These are phyloP conservation scores for Cordyceps tenuipes DNA, from an alignment of 2,329 filamentous ascomycete species.

Conservation along the genomic window DNA sequence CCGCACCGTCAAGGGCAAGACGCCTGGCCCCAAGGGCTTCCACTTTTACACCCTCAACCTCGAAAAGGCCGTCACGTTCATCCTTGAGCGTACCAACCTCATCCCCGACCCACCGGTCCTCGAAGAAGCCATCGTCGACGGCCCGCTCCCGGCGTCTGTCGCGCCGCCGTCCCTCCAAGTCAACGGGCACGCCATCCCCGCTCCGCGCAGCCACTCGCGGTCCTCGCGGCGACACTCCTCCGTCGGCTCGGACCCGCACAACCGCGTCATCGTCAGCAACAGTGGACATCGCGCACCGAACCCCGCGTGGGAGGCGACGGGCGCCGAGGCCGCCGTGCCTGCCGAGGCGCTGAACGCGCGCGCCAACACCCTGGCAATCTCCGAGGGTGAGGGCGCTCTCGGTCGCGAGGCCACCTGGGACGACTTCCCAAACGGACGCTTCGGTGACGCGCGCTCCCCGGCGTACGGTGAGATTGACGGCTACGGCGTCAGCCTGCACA, in stretches of 20 bases:
- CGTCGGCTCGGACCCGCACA: slow-evolving; percentile 75
- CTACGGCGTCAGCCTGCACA: slow-evolving; percentile 94
- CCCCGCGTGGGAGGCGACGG: slow-evolving; percentile 62
- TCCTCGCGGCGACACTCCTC: slow-evolving; percentile 61
- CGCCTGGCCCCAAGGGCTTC: slow-evolving; percentile 63
- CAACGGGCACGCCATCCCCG: slow-evolving; percentile 37
- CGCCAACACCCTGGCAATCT: slow-evolving; percentile 83
- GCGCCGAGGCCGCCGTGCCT: slow-evolving; percentile 69
- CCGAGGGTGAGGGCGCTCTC: slow-evolving; percentile 81
- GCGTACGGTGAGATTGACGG: slow-evolving; percentile 96
- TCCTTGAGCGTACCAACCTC: slow-evolving; percentile 75
- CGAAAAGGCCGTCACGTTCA: slow-evolving; percentile 91
- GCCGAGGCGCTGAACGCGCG: slow-evolving; percentile 66
- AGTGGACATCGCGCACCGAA: slow-evolving; percentile 42
- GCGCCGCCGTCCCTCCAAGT: slow-evolving; percentile 29
- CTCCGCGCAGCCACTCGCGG: slow-evolving; percentile 26
- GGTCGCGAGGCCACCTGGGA: slow-evolving; percentile 97
- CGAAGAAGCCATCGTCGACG: slow-evolving; percentile 43
- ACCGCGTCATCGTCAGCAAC: slow-evolving; percentile 74
- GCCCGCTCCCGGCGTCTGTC: slow-evolving; percentile 22
- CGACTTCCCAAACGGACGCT: slow-evolving; percentile 92
- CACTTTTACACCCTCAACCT: slow-evolving; percentile 97
- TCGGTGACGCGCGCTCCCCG: slow-evolving; percentile 86
- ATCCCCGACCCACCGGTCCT: slow-evolving; percentile 58
- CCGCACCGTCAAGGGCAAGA: slow-evolving; percentile 52